These are phyloP conservation scores for Sporothrix pseudoabietina DNA, from an alignment of 2,329 filamentous ascomycete genomes.

Conservation along the genomic window DNA sequence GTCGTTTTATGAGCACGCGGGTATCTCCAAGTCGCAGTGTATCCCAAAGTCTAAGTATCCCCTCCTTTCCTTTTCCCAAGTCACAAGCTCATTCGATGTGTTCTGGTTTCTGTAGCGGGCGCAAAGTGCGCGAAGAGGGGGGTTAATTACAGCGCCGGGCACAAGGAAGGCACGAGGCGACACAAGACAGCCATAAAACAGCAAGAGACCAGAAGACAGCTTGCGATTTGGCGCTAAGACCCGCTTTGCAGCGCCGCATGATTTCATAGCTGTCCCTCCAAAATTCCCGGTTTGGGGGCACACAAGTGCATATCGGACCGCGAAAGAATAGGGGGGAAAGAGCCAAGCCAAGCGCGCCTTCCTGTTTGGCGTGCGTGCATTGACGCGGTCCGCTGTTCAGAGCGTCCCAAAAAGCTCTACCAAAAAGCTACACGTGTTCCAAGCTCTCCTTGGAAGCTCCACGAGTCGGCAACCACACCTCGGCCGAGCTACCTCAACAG, in stretches of 20 bases:
- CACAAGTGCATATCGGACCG: background rate
- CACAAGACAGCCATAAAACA: slow-evolving; percentile 9
- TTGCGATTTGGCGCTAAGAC: background rate
- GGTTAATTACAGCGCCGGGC: background rate
- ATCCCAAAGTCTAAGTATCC: background rate
- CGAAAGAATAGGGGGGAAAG: background rate
- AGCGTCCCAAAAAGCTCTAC: background rate
- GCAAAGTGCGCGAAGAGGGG: background rate
- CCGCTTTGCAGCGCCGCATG: background rate
- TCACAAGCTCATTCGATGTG: slow-evolving; percentile 4
- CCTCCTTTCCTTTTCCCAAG: background rate
- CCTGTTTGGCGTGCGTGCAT: slow-evolving; percentile 21
- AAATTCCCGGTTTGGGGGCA: slow-evolving; percentile 4
- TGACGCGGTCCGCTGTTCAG: slow-evolving; percentile 14
- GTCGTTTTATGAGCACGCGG: background rate
- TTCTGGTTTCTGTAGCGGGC: background rate
- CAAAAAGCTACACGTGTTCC: slow-evolving; percentile 14
- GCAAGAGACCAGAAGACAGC: background rate
- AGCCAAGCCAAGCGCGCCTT: slow-evolving; percentile 20
- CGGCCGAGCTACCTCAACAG: background rate
- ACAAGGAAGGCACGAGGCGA: background rate
- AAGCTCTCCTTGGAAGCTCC: background rate
- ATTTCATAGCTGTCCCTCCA: background rate
- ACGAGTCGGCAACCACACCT: background rate
- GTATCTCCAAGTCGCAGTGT: background rate